phyloP scores from a whole-genome alignment of 352 stramenopile genomes.

The Achlya hypogyna region DNA sequence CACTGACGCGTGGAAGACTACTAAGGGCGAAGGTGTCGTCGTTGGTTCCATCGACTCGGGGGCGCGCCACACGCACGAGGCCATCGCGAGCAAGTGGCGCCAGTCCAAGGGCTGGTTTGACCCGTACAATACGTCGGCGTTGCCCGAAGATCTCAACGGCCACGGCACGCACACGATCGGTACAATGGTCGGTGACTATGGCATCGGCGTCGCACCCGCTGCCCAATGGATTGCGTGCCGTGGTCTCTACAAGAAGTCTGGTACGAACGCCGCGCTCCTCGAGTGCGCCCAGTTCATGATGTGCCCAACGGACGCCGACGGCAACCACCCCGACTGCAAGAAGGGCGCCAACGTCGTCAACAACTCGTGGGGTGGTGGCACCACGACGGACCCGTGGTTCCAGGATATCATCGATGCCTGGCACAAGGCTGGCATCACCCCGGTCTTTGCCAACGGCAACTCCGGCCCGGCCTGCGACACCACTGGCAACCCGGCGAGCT shows the following conservation, averaged over 20 bases:
- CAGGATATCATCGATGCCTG: slow-evolving; percentile 27
- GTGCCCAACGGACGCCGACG: slow-evolving; percentile 21
- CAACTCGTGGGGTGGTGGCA: slow-evolving; percentile 29
- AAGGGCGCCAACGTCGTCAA: slow-evolving; percentile 34
- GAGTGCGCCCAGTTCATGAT: slow-evolving; percentile 28
- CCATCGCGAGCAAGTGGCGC: slow-evolving; percentile 25
- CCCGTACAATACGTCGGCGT: slow-evolving; percentile 21
- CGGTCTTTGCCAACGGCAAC: slow-evolving; percentile 35
- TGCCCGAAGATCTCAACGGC: slow-evolving; percentile 29
- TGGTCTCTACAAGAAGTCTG: slow-evolving; percentile 21
- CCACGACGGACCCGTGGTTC: slow-evolving; percentile 22
- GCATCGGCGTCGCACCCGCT: slow-evolving; percentile 25
- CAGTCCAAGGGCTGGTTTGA: slow-evolving; percentile 42
- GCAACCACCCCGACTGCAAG: slow-evolving; percentile 25
- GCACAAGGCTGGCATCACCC: slow-evolving; percentile 29
- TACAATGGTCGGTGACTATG: slow-evolving; percentile 25
- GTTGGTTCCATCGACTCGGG: slow-evolving; percentile 23
- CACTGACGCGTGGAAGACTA: slow-evolving; percentile 16
- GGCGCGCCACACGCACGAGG: slow-evolving; percentile 9
- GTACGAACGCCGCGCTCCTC: slow-evolving; percentile 23
- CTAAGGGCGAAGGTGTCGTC: slow-evolving; percentile 18
- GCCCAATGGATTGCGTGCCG: slow-evolving; percentile 31
- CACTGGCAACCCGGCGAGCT: slow-evolving; percentile 25
- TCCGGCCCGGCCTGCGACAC: slow-evolving; percentile 25
- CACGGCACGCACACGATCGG: slow-evolving; percentile 34